Evolutionary conservation across 805 yeast species (phyloP), one percentile per base, ranked within the genome.

Genomic region (Torulaspora gathmanii): DNA sequence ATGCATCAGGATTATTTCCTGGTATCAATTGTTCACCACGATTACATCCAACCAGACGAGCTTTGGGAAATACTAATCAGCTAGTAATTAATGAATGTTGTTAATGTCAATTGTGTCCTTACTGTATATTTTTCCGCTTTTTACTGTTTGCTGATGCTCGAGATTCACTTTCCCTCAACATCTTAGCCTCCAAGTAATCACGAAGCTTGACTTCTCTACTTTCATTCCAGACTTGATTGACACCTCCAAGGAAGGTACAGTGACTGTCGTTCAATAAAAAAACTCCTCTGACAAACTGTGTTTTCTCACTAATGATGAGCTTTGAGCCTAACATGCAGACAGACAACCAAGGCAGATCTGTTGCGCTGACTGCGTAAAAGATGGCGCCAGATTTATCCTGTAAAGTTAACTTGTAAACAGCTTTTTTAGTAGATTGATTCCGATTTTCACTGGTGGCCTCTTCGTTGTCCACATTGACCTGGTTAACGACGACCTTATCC

Each of bases 21-120:
- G 55, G 88, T 89, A n/a, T 83, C 96, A 34, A 73, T 91, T 50
- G 82, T 91, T 25, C 88, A 86, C 62, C 96, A 90, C 60, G 91
- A 90, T 59, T 88, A 74, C 66, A 77, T 78, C 38, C 75, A 82
- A 44, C 87, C 82, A 55, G 70, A 74, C 47, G 95, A 82, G 1
- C 72, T 89, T 40, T 89, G 97, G 97, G 82, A 80, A 17, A 54
- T 78, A 40, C 64, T 86, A 29, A 51, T 39, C 31, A 25, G 42
- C 35, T 70, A 25, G 58, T 22, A 22, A 22, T 22, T 22, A 4
- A 22, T 22, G 25, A 22, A 22, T 22, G 25, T 22, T 22, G 25
- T 7, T 27, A 25, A 23, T 10, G 11, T 16, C 9, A 19, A 25
- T 33, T 38, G 8, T 25, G 19, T 16, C n/a, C 13, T 42, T 37